Percentiles rank a stretch among this genome's conserved stretches.
Conservation (phyloP, 805 yeast genomes). For the Brettanomyces anomalus region DNA sequence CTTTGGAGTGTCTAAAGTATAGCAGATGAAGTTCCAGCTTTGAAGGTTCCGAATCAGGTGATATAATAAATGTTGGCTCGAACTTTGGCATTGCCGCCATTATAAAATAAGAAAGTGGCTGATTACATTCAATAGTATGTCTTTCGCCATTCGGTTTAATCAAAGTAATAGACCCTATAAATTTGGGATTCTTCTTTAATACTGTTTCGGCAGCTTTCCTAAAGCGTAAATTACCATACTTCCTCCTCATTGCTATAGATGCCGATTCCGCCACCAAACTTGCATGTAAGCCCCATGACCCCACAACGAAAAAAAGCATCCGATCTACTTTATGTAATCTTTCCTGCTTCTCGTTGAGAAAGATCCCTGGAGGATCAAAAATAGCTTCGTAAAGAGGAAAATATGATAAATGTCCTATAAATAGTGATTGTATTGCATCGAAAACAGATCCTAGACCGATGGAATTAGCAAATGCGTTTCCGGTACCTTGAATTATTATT, state of each 20-base stretch:
- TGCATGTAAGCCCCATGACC: constrained; percentile 84
- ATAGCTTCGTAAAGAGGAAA: constrained; percentile 36
- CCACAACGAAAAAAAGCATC: constrained; percentile 45
- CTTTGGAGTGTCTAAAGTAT: constrained; percentile 29
- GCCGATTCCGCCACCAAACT: constrained; percentile 76
- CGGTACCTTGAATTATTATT: constrained; percentile 73
- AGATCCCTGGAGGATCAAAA: constrained; percentile 29
- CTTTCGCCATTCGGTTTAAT: constrained; percentile 7
- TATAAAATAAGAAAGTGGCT: constrained; percentile 51
- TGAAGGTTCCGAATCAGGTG: constrained; percentile 46
- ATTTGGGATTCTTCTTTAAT: constrained; percentile 40
- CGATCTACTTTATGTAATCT: constrained; percentile 6
- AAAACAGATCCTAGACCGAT: constrained; percentile 32
- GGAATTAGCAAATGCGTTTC: constrained; percentile 71
- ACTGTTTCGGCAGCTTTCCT: constrained; percentile 55
- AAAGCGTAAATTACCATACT: constrained; percentile 60
- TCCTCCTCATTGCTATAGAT: constrained; percentile 47
- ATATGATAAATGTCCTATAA: constrained; percentile 24
- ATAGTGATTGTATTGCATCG: constrained; percentile 27
- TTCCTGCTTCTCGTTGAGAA: constrained; percentile 5
- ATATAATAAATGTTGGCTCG: constrained; percentile 53
- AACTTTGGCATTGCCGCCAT: constrained; percentile 46
- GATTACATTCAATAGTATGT: constrained; percentile 9
- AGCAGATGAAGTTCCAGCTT: constrained; percentile 36
- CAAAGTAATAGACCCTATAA: constrained; percentile 30